Conservation (phyloP, 106 monocot genomes). For the Hemerocallis citrina region DNA sequence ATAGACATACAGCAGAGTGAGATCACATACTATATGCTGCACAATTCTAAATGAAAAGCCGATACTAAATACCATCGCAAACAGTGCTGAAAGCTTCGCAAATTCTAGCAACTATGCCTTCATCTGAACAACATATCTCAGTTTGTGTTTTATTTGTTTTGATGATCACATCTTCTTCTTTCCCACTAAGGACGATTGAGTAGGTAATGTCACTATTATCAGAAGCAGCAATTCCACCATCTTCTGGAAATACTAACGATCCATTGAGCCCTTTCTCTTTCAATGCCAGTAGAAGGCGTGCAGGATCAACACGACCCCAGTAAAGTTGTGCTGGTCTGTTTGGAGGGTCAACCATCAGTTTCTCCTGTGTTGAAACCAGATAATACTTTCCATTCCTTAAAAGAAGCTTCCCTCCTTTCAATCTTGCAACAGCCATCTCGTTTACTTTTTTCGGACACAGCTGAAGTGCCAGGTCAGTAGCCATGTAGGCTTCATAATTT, state of each 20-base stretch:
- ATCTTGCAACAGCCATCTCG: constrained; percentile 48
- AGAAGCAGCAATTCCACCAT: neutral
- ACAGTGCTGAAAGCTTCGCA: constrained; percentile 25
- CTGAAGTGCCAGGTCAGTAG: constrained; percentile 30
- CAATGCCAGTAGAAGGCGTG: constrained; percentile 20
- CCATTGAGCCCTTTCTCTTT: constrained; percentile 28
- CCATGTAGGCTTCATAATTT: constrained; percentile 22
- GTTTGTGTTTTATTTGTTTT: constrained; percentile 15
- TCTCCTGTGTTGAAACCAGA: constrained; percentile 11
- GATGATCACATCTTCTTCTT: constrained; percentile 31
- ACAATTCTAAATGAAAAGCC: too few relatives aligned
- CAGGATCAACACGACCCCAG: constrained; percentile 34
- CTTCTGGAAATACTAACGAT: constrained; percentile 3
- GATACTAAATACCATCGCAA: constrained; percentile 28
- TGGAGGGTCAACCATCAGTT: neutral
- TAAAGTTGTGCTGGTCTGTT: constrained; percentile 13
- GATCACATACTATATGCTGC: too few relatives aligned
- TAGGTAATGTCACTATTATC: neutral
- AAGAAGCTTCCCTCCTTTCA: constrained; percentile 30
- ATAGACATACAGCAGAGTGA: too few relatives aligned
- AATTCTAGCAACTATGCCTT: constrained; percentile 10
- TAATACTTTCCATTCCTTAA: constrained; percentile 35
- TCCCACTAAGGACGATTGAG: neutral
- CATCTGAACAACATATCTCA: constrained; percentile 25
- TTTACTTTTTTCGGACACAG: constrained; percentile 37